Conservation (phyloP, 306 rosid species). For the Cicer yamashitae region DNA sequence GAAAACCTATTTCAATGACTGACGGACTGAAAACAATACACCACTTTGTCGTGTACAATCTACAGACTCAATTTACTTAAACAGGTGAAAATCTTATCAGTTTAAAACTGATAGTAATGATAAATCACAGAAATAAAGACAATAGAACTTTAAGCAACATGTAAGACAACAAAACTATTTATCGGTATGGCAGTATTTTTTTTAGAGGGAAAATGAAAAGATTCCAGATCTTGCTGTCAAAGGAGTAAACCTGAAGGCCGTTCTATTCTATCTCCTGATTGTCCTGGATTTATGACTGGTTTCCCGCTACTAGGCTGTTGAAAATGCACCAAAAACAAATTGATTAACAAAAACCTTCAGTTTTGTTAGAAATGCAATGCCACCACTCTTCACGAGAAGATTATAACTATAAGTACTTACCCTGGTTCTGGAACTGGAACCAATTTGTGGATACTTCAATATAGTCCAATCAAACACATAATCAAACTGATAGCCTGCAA, state of each 20-base stretch:
- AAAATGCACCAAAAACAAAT: slow-evolving; percentile 36
- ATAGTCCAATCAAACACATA: slow-evolving; percentile 97
- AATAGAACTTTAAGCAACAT: slow-evolving; percentile 5
- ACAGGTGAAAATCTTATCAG: slow-evolving; percentile 4
- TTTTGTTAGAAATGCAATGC: slow-evolving; percentile 35
- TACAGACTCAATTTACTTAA: neutral
- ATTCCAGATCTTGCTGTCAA: slow-evolving; percentile 39
- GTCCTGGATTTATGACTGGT: slow-evolving; percentile 69
- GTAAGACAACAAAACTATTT: slow-evolving; percentile 26
- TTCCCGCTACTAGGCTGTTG: slow-evolving; percentile 76
- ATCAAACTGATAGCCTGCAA: slow-evolving; percentile 94
- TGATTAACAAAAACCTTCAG: slow-evolving; percentile 37
- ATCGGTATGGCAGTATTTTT: slow-evolving; percentile 15
- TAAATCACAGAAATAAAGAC: slow-evolving; percentile 14
- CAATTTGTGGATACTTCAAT: slow-evolving; percentile 92
- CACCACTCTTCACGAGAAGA: slow-evolving; percentile 39
- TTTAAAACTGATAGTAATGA: slow-evolving; percentile 25
- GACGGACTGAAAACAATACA: slow-evolving; percentile 22
- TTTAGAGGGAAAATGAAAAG: slow-evolving; percentile 14
- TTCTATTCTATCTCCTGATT: slow-evolving; percentile 68
- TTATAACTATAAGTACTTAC: slow-evolving; percentile 56
- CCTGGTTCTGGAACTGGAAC: slow-evolving; percentile 84
- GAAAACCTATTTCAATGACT: slow-evolving; percentile 8
- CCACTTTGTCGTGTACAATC: neutral
- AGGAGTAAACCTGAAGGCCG: slow-evolving; percentile 78